phyloP scores from a whole-genome alignment of 352 stramenopile species.

The Phytopythium vexans region DNA sequence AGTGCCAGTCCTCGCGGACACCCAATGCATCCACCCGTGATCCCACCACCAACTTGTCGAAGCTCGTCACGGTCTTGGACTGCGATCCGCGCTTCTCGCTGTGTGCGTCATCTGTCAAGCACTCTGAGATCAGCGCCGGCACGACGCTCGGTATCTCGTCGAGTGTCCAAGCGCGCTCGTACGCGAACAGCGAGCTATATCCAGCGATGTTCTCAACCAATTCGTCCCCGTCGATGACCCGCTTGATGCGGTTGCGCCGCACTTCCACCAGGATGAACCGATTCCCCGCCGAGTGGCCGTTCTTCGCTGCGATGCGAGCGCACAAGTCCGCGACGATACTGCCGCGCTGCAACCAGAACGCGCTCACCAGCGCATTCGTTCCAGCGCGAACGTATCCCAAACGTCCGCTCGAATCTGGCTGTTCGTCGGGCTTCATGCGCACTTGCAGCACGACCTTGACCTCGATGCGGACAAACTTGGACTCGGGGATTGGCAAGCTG shows the following conservation, averaged over 20 bases:
- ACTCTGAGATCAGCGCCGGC: conserved; percentile 6
- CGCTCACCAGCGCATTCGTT: conserved; percentile 16
- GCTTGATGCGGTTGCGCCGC: conserved; percentile 66
- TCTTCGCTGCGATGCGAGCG: conserved; percentile 36
- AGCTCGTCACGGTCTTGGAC: conserved; percentile 19
- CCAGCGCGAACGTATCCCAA: no score
- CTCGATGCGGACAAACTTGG: conserved; percentile 64
- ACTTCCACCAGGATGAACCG: conserved; percentile 71
- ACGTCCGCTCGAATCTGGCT: no score
- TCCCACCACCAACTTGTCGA: conserved; percentile 46
- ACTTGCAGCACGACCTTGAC: conserved; percentile 65
- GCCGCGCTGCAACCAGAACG: conserved; percentile 60
- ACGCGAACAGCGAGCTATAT: conserved; percentile 55
- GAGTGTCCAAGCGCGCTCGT: conserved; percentile 67
- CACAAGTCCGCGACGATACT: conserved; percentile 40
- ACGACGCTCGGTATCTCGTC: conserved; percentile 52
- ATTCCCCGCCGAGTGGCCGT: conserved; percentile 30
- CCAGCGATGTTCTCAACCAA: conserved; percentile 42
- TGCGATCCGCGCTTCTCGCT: conserved; percentile 2
- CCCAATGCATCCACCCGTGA: conserved; percentile 58
- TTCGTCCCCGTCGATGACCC: conserved; percentile 63
- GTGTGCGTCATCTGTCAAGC: not conserved
- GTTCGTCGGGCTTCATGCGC: conserved; percentile 12
- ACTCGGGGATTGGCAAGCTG: conserved; percentile 92
- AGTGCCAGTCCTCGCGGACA: conserved; percentile 55